Percentiles rank a stretch among this genome's conserved stretches.
These are phyloP conservation scores for Malus hybrid DNA, from an alignment of 331 rosid species.

Conservation along the genomic window DNA sequence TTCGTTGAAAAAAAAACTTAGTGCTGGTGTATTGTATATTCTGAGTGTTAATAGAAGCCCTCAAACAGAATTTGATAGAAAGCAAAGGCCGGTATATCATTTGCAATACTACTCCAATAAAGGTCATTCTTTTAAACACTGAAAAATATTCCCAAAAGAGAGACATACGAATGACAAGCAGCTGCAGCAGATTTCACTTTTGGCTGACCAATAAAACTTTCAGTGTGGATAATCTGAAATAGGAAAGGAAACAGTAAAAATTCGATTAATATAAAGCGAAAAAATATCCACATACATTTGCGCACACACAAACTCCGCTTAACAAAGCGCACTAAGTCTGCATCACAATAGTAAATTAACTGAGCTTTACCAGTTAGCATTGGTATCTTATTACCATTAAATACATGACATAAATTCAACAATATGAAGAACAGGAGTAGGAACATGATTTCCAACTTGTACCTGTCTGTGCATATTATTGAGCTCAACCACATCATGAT, in stretches of 20 bases:
- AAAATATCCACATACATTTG: neutral
- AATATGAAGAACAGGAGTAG: neutral
- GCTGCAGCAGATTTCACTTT: slow-evolving; percentile 87
- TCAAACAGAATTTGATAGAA: neutral
- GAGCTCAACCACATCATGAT: slow-evolving; percentile 88
- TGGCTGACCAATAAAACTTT: slow-evolving; percentile 78
- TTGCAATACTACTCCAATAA: neutral
- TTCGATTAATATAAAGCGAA: neutral
- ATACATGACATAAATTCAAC: neutral
- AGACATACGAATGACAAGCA: slow-evolving; percentile 69
- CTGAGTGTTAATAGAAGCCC: no score
- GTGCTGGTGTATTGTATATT: no score
- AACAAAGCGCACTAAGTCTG: neutral
- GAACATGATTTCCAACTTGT: neutral
- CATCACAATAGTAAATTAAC: neutral
- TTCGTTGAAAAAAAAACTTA: no score
- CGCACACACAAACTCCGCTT: neutral
- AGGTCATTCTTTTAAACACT: neutral
- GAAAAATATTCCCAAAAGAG: neutral
- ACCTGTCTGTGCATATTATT: slow-evolving; percentile 98
- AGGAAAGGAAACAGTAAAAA: neutral
- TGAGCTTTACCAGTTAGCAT: neutral
- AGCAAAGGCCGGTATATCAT: neutral
- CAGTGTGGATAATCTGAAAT: slow-evolving; percentile 75
- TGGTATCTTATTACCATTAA: neutral